These are phyloP conservation scores for Oehlia diaphana DNA, from an alignment of 192 early-diverging fungal species.

Conservation along the genomic window DNA sequence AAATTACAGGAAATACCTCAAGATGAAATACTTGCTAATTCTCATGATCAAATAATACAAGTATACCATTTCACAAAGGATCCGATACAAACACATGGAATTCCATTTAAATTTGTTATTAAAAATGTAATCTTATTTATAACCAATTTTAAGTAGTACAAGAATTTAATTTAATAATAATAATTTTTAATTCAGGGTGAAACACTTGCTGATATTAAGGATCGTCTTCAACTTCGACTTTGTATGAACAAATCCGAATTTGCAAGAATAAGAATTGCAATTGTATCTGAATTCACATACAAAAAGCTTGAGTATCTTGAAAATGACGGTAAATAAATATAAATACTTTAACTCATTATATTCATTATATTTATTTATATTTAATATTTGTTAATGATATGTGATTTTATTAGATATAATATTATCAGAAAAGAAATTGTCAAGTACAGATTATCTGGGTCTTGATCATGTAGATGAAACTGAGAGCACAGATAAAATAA, in stretches of 20 bases:
- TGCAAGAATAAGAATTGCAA: slow-evolving; percentile 60
- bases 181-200: slow-evolving; percentile 53
- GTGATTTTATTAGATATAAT: slow-evolving; percentile 27
- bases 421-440: slow-evolving; percentile 31
- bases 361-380: too few relatives aligned
- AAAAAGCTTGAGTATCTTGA: slow-evolving; percentile 17
- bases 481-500: slow-evolving; percentile 34
- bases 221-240: slow-evolving; percentile 65
- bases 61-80: slow-evolving; percentile 83
- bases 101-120: slow-evolving; percentile 82
- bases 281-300: slow-evolving; percentile 31
- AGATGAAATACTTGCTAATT: slow-evolving; percentile 43
- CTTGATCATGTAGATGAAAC: slow-evolving; percentile 45
- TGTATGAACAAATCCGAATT: slow-evolving; percentile 87
- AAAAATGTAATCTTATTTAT: slow-evolving; percentile 36
- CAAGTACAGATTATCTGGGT: slow-evolving; percentile 39
- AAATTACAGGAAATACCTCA: slow-evolving; percentile 40
- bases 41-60: slow-evolving; percentile 48
- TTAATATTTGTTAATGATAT: background rate
- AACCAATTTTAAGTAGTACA: background rate
- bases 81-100: slow-evolving; percentile 64
- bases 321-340: slow-evolving; percentile 26
- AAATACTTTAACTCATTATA: background rate
- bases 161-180: too few relatives aligned
- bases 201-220: slow-evolving; percentile 66